A percentile compares a stretch with the other conserved stretches of the same genome.
These are phyloP conservation scores for Veloporphyrellus conicus DNA, from an alignment of 1,284 basidiomycete genomes.

Conservation along the genomic window DNA sequence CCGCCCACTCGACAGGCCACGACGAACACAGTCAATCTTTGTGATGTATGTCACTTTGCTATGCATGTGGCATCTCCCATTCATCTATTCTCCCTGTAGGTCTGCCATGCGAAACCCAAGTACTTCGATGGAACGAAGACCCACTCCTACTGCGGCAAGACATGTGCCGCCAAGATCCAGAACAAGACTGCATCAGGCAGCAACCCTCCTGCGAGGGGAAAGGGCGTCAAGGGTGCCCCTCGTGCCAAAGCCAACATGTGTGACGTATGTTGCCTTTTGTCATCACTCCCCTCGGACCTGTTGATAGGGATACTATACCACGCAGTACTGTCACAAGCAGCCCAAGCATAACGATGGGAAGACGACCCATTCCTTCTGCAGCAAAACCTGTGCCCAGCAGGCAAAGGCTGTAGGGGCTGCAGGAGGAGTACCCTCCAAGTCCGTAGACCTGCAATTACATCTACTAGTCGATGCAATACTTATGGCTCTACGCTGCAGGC, in stretches of 20 bases:
- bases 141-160: constrained; percentile 38
- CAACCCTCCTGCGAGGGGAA: constrained; percentile 21
- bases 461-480: constrained; percentile 42
- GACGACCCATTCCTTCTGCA: constrained; percentile 51
- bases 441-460: constrained; percentile 22
- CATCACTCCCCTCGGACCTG: not conserved
- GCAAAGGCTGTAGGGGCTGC: constrained; percentile 33
- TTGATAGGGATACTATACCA: constrained; percentile 11
- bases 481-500: constrained; percentile 49
- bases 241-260: constrained; percentile 29
- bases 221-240: constrained; percentile 19
- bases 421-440: constrained; percentile 31
- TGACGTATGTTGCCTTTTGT: constrained; percentile 25
- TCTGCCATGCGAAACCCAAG: constrained; percentile 51
- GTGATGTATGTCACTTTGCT: constrained; percentile 25
- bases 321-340: constrained; percentile 44
- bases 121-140: constrained; percentile 38
- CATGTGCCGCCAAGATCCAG: constrained; percentile 33
- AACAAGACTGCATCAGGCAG: constrained; percentile 17
- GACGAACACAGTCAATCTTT: constrained; percentile 23
- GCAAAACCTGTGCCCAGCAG: constrained; percentile 54
- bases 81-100: constrained; percentile 20
- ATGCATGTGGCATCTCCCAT: constrained; percentile 2
- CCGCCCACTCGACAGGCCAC: constrained; percentile 27
- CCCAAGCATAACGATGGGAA: constrained; percentile 53